Percentiles rank a stretch among this genome's conserved stretches.
These are phyloP conservation scores for Arabis alpina DNA, from an alignment of 345 rosid genomes.

Conservation along the genomic window DNA sequence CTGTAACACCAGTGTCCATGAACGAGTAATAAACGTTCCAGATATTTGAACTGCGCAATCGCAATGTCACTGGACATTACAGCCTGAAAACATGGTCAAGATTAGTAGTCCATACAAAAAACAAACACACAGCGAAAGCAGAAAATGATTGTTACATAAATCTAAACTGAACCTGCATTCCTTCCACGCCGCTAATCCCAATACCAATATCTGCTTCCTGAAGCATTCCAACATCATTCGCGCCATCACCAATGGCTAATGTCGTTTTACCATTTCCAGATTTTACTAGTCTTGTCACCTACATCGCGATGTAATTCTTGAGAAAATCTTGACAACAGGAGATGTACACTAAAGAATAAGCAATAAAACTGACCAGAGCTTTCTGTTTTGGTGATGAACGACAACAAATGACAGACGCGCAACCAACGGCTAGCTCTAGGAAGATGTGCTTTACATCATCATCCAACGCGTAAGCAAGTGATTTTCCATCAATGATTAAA, in stretches of 20 bases:
- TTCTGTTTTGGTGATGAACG: conserved; percentile 98
- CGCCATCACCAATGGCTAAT: conserved; percentile 95
- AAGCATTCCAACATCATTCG: conserved; percentile 99
- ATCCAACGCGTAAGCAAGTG: conserved; percentile 87
- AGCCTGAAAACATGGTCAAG: conserved; percentile 54
- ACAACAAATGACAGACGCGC: conserved; percentile 96
- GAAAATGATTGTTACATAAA: neutral
- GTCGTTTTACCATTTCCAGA: conserved; percentile 79
- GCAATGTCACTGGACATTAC: conserved; percentile 97
- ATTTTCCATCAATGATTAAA: conserved; percentile 90
- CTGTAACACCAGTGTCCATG: conserved; percentile 99
- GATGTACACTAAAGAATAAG: neutral
- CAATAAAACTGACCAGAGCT: conserved; percentile 65
- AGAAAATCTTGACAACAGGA: conserved; percentile 9
- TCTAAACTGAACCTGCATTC: conserved; percentile 78
- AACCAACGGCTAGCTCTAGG: conserved; percentile 76
- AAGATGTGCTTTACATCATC: conserved; percentile 68
- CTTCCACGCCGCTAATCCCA: conserved; percentile 98
- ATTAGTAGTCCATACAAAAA: conserved; percentile 5
- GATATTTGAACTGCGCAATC: conserved; percentile 87
- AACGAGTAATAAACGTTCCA: conserved; percentile 87
- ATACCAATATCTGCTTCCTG: conserved; percentile 97
- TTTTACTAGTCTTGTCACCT: conserved; percentile 95
- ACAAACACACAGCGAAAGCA: neutral
- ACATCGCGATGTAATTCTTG: conserved; percentile 38